Percentiles rank a stretch among this genome's conserved stretches.
phyloP scores from a whole-genome alignment of 2,329 filamentous ascomycete genomes.

The Stenocarpella maydis region DNA sequence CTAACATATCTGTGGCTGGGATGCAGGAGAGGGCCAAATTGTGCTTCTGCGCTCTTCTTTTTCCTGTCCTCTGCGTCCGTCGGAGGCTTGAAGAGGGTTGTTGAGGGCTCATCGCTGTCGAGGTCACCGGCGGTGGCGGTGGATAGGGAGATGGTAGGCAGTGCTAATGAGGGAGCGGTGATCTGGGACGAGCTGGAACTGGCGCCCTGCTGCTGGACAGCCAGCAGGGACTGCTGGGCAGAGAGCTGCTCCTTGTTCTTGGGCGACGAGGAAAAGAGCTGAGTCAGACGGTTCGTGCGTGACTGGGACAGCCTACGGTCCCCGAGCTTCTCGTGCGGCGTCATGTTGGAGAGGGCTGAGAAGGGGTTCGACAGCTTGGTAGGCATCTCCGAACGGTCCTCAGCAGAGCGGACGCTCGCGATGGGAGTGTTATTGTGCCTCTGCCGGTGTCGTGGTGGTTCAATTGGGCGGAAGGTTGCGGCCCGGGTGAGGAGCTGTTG shows the following conservation, averaged over 20 bases:
- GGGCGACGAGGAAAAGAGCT: slow-evolving; percentile 83
- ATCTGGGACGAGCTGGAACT: slow-evolving; percentile 69
- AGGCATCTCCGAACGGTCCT: slow-evolving; percentile 57
- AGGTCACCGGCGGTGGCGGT: slow-evolving; percentile 80
- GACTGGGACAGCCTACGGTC: slow-evolving; percentile 68
- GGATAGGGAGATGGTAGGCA: slow-evolving; percentile 92
- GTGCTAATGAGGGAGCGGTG: slow-evolving; percentile 75
- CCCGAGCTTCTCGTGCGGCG: slow-evolving; percentile 57
- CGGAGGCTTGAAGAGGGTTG: slow-evolving; percentile 87
- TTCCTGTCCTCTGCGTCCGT: slow-evolving; percentile 82
- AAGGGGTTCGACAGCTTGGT: slow-evolving; percentile 67
- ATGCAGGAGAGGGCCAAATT: slow-evolving; percentile 87
- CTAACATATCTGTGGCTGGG: slow-evolving; percentile 88
- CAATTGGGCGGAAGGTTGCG: slow-evolving; percentile 7
- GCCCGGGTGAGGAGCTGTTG: background rate
- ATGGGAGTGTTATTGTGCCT: background rate
- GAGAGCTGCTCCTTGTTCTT: slow-evolving; percentile 75
- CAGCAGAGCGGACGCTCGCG: background rate
- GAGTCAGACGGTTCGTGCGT: slow-evolving; percentile 79
- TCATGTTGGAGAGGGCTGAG: slow-evolving; percentile 57
- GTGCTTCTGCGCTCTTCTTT: slow-evolving; percentile 81
- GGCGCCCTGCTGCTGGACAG: slow-evolving; percentile 68
- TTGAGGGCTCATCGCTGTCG: slow-evolving; percentile 75
- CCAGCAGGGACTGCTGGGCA: slow-evolving; percentile 72
- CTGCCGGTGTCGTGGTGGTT: background rate